Evolutionary conservation across 2,329 filamentous ascomycete genomes (phyloP).

Genomic region (Truncatella angustata): DNA sequence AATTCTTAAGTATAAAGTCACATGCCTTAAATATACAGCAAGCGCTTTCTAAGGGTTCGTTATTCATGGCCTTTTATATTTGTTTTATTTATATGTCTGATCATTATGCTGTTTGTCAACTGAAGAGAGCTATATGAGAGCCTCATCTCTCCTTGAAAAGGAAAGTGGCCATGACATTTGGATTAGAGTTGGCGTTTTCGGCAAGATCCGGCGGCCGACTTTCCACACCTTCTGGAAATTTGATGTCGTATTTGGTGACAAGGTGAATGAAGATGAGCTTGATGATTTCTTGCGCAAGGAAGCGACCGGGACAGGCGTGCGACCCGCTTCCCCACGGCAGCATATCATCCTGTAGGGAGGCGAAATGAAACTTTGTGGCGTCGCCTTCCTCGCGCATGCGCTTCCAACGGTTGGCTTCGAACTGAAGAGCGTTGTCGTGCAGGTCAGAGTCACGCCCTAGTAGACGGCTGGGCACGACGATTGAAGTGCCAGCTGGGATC

Average conservation of each 20-base stretch:
- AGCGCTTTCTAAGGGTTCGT: no score
- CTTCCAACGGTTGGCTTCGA: slow-evolving; percentile 1
- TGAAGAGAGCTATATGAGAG: no score
- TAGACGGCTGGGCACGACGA: slow-evolving; percentile 2
- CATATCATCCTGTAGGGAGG: slow-evolving; percentile 11
- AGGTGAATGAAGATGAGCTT: slow-evolving; percentile 2
- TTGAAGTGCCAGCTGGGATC: slow-evolving; percentile 20
- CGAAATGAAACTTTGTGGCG: slow-evolving; percentile 14
- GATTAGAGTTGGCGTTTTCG: background rate
- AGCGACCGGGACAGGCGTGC: slow-evolving; percentile 6
- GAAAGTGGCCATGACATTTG: background rate
- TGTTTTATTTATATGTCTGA: no score
- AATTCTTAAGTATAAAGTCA: no score
- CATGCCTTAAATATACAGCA: no score
- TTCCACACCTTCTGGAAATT: background rate
- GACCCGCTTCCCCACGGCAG: slow-evolving; percentile 9
- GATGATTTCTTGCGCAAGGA: background rate
- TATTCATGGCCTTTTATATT: no score
- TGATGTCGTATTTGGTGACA: slow-evolving; percentile 6
- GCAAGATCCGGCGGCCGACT: background rate
- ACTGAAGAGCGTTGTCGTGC: slow-evolving; percentile 15
- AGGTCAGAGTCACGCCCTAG: slow-evolving; percentile 15
- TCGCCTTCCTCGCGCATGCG: slow-evolving; percentile 8
- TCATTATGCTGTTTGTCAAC: no score
- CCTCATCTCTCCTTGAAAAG: slow-evolving; percentile 3